Base-by-base conservation (phyloP, 371 early-diverging fungal species). In the Syncephalastrum contaminatum region DNA sequence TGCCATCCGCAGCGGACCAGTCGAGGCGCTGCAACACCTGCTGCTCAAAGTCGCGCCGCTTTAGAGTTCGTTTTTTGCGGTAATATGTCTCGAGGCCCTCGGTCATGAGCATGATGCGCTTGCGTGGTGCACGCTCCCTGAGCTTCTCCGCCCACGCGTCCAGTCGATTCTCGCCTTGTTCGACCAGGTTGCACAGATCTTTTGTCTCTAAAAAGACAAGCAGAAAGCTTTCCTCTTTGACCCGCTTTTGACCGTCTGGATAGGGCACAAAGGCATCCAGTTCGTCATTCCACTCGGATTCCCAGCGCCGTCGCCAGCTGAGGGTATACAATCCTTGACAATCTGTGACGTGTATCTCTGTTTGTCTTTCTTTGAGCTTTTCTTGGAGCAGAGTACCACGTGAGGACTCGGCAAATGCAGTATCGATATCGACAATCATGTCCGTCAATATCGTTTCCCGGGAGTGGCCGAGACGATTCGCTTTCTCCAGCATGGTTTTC, bases 11-110 rank as follows among this genome's bases (percentile, higher is more conserved):
- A 16, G 48, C 21, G 15, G 50, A 47, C 12, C 53, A 60, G 2
- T 45, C 49, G 53, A 72, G 61, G 12, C 56, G 63, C 13, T 54
- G 47, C 39, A 73, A 55, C 7, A 82, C 76, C 27, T 69, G 60
- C 3, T 58, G 45, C 14, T 71, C 67, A 45, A 83, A 81, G 15
- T 66, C 53, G 4, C 72, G 63, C 24, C 72, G 70, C 40, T 64
- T 41, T 22, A 51, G n/a, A 18, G 54, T 41, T 16, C 30, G 71
- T 49, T 63, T 71, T 60, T 63, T 64, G 46, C 75, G 76, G 51
- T 75, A 75, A 59, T 85, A 85, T 0, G 51, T 56, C 18, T 82
- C 73, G 21, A 84, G 27, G 0, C 83, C 85, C 64, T 86, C 86
- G 16, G 84, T 53, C 45, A 88, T 52, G 3, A 82, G 19, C 20